Evolutionary conservation across 148 eudicot genomes (phyloP), one percentile per base, ranked within the genome.

Genomic region (Silene uniflora): DNA sequence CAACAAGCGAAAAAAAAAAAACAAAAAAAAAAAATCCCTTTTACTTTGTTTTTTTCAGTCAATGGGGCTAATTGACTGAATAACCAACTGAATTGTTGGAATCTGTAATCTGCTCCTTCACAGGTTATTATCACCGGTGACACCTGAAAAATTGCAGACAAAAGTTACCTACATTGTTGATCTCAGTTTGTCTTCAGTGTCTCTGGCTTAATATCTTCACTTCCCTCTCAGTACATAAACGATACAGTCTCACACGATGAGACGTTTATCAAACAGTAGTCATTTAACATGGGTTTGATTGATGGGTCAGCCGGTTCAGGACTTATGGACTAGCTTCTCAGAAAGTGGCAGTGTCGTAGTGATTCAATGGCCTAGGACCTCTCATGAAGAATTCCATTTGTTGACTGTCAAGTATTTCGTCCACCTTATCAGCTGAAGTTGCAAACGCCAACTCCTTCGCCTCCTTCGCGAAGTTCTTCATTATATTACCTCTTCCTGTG

Each of bases 391-490:
- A 67, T n/a, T 39, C 52, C 3, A 42, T 1, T 22, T 17, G 52
- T 42, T 67, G 54, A 22, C 24, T 18, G 24, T 42, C 14, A 19
- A 42, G 52, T 0, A 67, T 9, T 47, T 3, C 52, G 24, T 67
- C 71, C 23, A 67, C 52, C 9, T 67, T 47, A 10, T 67, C 71
- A 39, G 54, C 71, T 19, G 71, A 39, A n/a, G 7, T 39, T n/a
- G 23, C 24, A n/a, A 67, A 39, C n/a, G 71, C 13, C 12, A 67
- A 19, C 54, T 67, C 71, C 71, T 67, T 67, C 6, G 71, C 71
- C 71, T 6, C 71, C 23, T 67, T 39, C 23, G 7, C 54, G 7
- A 35, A 67, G 13, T 9, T 35, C 25, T 67, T 67, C 54, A 67
- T 7, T 35, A 67, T 67, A 47, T 67, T 67, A 42, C n/a, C 44